phyloP scores from a whole-genome alignment of 371 early-diverging fungal genomes.

The Mortierella sp. region DNA sequence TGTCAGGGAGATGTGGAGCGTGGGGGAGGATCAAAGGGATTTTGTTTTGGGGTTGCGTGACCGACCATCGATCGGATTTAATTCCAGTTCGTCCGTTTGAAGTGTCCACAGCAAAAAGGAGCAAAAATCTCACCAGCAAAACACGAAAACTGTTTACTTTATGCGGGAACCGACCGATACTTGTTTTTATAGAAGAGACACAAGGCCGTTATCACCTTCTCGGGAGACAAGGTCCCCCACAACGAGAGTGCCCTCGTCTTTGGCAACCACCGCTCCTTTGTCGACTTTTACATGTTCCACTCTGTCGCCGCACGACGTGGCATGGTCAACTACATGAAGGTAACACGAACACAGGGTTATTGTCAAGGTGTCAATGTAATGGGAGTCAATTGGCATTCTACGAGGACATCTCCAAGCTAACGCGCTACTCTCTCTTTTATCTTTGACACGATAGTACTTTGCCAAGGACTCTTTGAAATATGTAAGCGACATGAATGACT shows the following conservation, averaged over 20 bases:
- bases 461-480: conserved; percentile 81
- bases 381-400: neutral
- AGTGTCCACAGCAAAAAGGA: neutral
- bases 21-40: neutral
- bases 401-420: neutral
- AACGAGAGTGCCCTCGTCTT: conserved; percentile 74
- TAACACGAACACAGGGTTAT: no score
- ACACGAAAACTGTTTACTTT: conserved; percentile 30
- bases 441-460: conserved; percentile 69
- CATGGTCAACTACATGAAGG: conserved; percentile 78
- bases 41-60: conserved; percentile 22
- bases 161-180: conserved; percentile 32
- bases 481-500: conserved; percentile 50
- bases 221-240: conserved; percentile 70
- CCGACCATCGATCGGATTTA: neutral
- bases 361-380: neutral
- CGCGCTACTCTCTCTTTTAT: neutral
- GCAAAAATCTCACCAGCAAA: neutral
- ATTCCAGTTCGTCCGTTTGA: conserved; percentile 4
- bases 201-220: conserved; percentile 74
- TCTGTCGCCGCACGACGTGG: conserved; percentile 70
- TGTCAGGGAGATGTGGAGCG: neutral
- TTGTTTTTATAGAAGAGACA: conserved; percentile 59
- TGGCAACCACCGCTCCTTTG: conserved; percentile 74
- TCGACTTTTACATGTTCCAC: conserved; percentile 77